These are phyloP conservation scores for Viola pubescens DNA, from an alignment of 441 rosid genomes.

Conservation along the genomic window DNA sequence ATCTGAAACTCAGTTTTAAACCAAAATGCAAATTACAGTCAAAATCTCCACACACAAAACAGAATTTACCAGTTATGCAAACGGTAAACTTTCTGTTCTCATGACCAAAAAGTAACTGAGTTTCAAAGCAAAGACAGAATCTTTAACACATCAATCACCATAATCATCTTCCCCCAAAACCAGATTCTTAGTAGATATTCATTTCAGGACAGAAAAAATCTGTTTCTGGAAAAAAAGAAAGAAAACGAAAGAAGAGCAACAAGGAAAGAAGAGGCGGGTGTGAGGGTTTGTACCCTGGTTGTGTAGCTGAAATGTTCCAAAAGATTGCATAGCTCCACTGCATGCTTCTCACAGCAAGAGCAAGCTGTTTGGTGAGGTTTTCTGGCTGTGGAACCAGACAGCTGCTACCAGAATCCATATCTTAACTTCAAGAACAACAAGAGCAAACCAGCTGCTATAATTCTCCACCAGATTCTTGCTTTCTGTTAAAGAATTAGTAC, in stretches of 20 bases:
- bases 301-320: slow-evolving; percentile 62
- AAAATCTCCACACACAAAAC: background rate
- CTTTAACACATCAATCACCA: background rate
- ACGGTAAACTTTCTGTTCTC: background rate
- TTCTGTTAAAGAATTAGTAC: background rate
- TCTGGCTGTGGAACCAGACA: slow-evolving; percentile 27
- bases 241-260: too few species aligned
- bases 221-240: background rate
- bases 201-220: background rate
- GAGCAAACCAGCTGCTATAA: background rate
- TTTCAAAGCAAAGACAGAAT: background rate
- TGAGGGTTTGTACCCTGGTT: slow-evolving; percentile 45
- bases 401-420: slow-evolving; percentile 27
- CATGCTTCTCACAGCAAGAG: slow-evolving; percentile 64
- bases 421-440: background rate
- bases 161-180: background rate
- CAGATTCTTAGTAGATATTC: background rate
- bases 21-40: background rate
- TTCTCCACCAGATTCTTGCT: background rate
- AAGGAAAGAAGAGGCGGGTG: slow-evolving; percentile 2
- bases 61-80: background rate
- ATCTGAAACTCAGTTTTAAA: background rate
- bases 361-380: slow-evolving; percentile 58
- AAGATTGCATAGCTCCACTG: slow-evolving; percentile 90
- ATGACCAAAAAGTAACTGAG: slow-evolving; percentile 7